Base-by-base conservation (phyloP, 2,329 filamentous ascomycete genomes). In the Ascochyta fabae region DNA sequence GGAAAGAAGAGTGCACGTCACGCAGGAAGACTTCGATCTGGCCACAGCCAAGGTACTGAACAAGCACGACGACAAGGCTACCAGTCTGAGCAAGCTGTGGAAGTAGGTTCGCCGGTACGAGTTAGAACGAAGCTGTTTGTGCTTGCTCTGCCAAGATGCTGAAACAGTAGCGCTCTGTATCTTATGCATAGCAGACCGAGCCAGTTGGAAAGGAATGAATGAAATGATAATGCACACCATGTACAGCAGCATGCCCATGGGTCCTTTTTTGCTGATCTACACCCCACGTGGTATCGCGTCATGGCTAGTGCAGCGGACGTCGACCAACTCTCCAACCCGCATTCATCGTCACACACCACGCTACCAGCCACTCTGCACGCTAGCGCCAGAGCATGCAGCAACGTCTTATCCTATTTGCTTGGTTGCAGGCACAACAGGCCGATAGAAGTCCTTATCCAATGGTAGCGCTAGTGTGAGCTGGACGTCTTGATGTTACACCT, bases 11-110 rank as follows among this genome's bases (percentile, higher is more conserved):
- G 94, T 99, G 56, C 95, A 99, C 77, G 95, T 99, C 65, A 99
- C 95, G 34, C 95, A 99, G 77, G 95, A 99, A 79, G 95, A 99
- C 79, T 99, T 99, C 76, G 95, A 99, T 77, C 84, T 99, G 60
- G 95, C 95, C 31, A 99, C 95, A 6, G 95, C 95, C 75, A 99
- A 99, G 90, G 94, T 99, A 58, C 85, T 99, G 75, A 98, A 99
- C 86, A 98, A 97, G 85, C 95, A 98, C 77, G 95, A 98, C 73
- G 95, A 99, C 79, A 98, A 98, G 85, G 93, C 96, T 77, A 90
- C 92, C 68, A 92, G 89, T 73, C 82, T 96, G 70, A 90, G 89
- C 74, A 96, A 96, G 81, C 82, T 96, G 71, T 96, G 87, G 87
- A 91, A 91, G 83, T 91, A 84, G 56, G 26, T 38, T 13, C 35